These are phyloP conservation scores for Fraxinus albicans DNA, from an alignment of 305 asterid genomes.

Conservation along the genomic window DNA sequence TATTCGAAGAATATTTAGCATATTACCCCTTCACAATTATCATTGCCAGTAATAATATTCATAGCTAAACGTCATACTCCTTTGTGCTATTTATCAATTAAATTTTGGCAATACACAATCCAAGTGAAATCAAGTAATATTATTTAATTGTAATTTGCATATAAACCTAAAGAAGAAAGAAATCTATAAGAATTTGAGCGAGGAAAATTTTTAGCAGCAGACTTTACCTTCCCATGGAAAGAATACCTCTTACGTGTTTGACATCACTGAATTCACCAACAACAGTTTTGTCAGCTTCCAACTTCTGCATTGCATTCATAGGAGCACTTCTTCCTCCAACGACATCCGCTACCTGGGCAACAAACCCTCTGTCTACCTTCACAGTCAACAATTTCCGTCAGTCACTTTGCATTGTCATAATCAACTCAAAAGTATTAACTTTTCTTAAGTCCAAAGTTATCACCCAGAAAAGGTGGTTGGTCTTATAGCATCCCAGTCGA, in stretches of 20 bases:
- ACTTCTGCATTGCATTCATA: constrained; percentile 73
- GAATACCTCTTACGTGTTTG: constrained; percentile 92
- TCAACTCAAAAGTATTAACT: not conserved
- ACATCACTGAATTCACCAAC: constrained; percentile 93
- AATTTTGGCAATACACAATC: not conserved
- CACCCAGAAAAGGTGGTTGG: constrained; percentile 96
- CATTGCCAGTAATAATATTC: not conserved
- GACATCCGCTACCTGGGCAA: constrained; percentile 98
- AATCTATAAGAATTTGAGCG: not conserved
- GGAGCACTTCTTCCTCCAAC: constrained; percentile 84
- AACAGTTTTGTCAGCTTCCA: constrained; percentile 66
- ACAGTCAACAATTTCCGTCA: constrained; percentile 12
- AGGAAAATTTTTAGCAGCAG: constrained; percentile 8
- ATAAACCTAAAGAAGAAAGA: not conserved
- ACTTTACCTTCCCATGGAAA: constrained; percentile 95
- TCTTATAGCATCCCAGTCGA: constrained; percentile 82
- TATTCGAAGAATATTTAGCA: not conserved
- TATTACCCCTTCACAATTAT: not conserved
- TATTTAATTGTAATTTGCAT: too few species aligned
- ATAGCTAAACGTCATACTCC: too few species aligned
- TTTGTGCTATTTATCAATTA: not conserved
- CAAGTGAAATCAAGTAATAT: not conserved
- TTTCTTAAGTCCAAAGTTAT: not conserved
- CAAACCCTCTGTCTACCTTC: constrained; percentile 94
- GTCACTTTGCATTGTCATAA: constrained; percentile 11